These are phyloP conservation scores for Kwoniella shandongensis DNA, from an alignment of 768 basidiomycete species.

Conservation along the genomic window DNA sequence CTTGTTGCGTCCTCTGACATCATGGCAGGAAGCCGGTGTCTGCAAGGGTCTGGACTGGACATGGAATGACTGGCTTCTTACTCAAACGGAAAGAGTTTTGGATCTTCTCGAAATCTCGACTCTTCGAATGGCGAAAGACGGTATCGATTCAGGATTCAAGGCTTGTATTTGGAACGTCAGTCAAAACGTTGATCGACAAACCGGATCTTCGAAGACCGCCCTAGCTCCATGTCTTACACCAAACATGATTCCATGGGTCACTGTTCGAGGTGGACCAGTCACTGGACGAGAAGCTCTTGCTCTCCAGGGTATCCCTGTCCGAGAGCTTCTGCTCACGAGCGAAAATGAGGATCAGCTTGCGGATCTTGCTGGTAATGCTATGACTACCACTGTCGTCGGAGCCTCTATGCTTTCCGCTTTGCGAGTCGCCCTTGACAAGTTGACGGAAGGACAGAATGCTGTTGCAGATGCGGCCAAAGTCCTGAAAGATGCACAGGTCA, in stretches of 20 bases:
- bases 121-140: conserved; percentile 74
- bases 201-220: conserved; percentile 73
- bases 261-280: conserved; percentile 93
- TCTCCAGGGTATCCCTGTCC: conserved; percentile 90
- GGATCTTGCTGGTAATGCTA: conserved; percentile 93
- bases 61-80: conserved; percentile 91
- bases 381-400: conserved; percentile 96
- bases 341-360: conserved; percentile 92
- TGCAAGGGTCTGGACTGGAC: conserved; percentile 84
- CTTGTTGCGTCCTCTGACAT: conserved; percentile 77
- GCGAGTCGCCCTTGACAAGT: conserved; percentile 64
- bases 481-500: conserved; percentile 58
- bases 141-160: conserved; percentile 82
- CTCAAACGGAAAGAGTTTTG: conserved; percentile 91
- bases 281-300: conserved; percentile 88
- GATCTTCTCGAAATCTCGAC: conserved; percentile 90
- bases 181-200: conserved; percentile 92
- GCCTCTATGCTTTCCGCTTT: conserved; percentile 82
- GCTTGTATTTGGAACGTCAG: conserved; percentile 96
- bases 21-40: conserved; percentile 84
- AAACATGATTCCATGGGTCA: conserved; percentile 94
- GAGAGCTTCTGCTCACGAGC: conserved; percentile 84
- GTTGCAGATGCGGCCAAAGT: conserved; percentile 70
- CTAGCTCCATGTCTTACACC: conserved; percentile 92
- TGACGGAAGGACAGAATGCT: conserved; percentile 67